Conservation (phyloP, 352 stramenopile genomes). For the Phytophthora cactorum region DNA sequence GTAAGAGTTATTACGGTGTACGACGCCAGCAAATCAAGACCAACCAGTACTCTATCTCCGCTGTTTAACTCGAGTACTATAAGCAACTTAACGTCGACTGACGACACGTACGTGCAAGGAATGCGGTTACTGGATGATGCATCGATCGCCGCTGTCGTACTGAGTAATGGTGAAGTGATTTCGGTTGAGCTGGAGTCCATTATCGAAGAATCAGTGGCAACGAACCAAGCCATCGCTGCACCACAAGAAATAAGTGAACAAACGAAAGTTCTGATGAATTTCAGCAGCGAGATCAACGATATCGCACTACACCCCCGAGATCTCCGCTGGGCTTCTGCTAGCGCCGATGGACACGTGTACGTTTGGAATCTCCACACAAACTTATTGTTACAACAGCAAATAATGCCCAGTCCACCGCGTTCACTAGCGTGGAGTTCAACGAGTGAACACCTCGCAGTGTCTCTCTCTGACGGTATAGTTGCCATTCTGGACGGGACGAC, state of each 20-base stretch:
- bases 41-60: too few species aligned
- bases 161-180: slow-evolving; percentile 37
- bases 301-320: slow-evolving; percentile 52
- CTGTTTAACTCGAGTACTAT: too few species aligned
- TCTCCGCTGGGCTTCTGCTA: slow-evolving; percentile 46
- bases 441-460: slow-evolving; percentile 49
- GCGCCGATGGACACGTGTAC: slow-evolving; percentile 39
- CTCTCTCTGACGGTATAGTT: slow-evolving; percentile 46
- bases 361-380: slow-evolving; percentile 55
- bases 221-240: neutral
- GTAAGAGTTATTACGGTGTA: slow-evolving; percentile 27
- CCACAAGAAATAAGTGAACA: slow-evolving; percentile 15
- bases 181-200: slow-evolving; percentile 39
- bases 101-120: slow-evolving; percentile 21
- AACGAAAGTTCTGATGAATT: slow-evolving; percentile 29
- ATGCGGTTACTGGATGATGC: slow-evolving; percentile 33
- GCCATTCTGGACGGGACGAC: slow-evolving; percentile 45
- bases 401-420: slow-evolving; percentile 22
- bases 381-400: slow-evolving; percentile 25
- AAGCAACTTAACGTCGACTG: neutral
- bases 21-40: neutral
- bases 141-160: slow-evolving; percentile 22
- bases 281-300: slow-evolving; percentile 32
- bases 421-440: slow-evolving; percentile 53
- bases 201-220: slow-evolving; percentile 8